Conservation (phyloP, 108 stramenopile genomes). For the Nitzschia inconspicua region DNA sequence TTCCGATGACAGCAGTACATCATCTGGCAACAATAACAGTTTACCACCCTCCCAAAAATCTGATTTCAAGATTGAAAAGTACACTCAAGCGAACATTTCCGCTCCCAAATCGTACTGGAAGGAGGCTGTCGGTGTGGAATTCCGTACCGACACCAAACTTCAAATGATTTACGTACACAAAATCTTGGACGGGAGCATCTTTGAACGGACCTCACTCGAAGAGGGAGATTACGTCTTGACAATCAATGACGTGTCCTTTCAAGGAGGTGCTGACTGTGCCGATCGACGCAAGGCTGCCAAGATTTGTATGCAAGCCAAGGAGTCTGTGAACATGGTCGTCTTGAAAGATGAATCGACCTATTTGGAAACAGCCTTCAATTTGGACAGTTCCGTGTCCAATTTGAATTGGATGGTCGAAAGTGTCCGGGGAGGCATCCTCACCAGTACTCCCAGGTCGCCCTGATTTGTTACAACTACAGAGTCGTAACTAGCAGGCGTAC, state of each 20-base stretch:
- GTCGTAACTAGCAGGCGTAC: no score
- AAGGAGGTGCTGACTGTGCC: not conserved
- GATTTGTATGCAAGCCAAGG: slow-evolving; percentile 11
- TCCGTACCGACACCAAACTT: not conserved
- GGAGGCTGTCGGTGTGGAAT: slow-evolving; percentile 11
- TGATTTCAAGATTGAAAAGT: slow-evolving; percentile 9
- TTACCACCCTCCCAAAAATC: no score
- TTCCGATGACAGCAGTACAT: no score
- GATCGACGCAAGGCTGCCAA: slow-evolving; percentile 3
- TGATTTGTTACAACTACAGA: no score
- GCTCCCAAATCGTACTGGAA: slow-evolving; percentile 14
- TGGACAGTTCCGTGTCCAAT: slow-evolving; percentile 14
- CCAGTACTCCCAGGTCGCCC: no score
- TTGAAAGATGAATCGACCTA: slow-evolving; percentile 8
- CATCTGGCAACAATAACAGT: no score
- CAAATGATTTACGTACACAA: not conserved
- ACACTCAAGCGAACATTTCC: slow-evolving; percentile 7
- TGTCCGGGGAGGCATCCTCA: no score
- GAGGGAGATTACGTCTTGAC: slow-evolving; percentile 18
- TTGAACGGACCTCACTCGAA: slow-evolving; percentile 16
- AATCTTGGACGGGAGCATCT: slow-evolving; percentile 11
- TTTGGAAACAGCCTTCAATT: slow-evolving; percentile 14
- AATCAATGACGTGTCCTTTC: slow-evolving; percentile 14
- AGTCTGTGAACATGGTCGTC: slow-evolving; percentile 15
- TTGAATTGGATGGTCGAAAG: slow-evolving; percentile 12